Conservation (phyloP, 2,329 filamentous ascomycete species). For the Bipolaris gigantea region DNA sequence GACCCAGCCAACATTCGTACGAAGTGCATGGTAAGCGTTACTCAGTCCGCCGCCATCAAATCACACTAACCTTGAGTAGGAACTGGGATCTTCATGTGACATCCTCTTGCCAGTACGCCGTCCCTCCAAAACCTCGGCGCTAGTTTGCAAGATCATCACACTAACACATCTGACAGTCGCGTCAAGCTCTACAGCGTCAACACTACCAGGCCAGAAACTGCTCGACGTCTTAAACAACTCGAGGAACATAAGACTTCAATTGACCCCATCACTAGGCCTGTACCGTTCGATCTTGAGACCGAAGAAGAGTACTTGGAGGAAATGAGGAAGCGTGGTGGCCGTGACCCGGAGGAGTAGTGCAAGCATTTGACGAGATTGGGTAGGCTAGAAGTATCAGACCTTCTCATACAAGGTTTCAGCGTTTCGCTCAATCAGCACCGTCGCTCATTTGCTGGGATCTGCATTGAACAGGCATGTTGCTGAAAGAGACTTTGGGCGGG, state of each 20-base stretch:
- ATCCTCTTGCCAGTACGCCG: constrained; percentile 56
- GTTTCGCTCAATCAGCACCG: no score
- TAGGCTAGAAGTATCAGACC: not conserved
- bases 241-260: constrained; percentile 54
- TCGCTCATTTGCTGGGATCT: no score
- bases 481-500: no score
- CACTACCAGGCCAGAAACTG: constrained; percentile 52
- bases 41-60: not conserved
- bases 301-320: constrained; percentile 54
- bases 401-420: not conserved
- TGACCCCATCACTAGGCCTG: constrained; percentile 57
- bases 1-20: constrained; percentile 50
- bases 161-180: constrained; percentile 4
- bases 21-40: constrained; percentile 46
- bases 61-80: constrained; percentile 45
- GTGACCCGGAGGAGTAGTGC: constrained; percentile 49
- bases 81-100: constrained; percentile 71
- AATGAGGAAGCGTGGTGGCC: constrained; percentile 46
- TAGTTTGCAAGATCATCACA: no score
- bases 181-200: constrained; percentile 64
- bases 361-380: not conserved
- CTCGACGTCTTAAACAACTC: constrained; percentile 55
- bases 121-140: not conserved
- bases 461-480: no score
- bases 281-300: constrained; percentile 54